A percentile compares a stretch with the other conserved stretches of the same genome.
Conservation (phyloP, 75 land plant genomes). For the Cunninghamia lanceolata region DNA sequence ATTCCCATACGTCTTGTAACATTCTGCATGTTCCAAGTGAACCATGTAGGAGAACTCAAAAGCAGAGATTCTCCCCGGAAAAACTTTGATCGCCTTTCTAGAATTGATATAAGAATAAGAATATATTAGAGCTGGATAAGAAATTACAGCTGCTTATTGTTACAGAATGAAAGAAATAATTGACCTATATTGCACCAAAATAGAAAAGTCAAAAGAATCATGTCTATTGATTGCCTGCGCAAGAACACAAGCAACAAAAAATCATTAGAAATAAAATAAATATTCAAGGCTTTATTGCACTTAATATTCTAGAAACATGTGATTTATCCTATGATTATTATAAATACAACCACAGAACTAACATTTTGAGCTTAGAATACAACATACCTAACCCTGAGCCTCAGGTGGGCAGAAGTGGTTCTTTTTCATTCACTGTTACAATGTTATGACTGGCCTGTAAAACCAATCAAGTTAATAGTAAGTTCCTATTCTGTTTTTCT, state of each 20-base stretch:
- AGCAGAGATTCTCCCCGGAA: slow-evolving; percentile 1
- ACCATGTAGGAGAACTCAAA: neutral
- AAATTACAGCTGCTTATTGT: slow-evolving; percentile 13
- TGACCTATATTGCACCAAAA: neutral
- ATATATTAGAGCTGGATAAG: slow-evolving; percentile 1
- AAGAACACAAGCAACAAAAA: neutral
- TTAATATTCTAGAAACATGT: neutral
- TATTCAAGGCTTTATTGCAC: neutral
- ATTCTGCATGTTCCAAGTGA: neutral
- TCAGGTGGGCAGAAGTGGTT: slow-evolving; percentile 15
- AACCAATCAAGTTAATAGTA: neutral
- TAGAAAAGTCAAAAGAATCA: neutral
- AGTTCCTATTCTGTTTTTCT: neutral
- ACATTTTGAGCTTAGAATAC: neutral
- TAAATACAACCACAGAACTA: neutral
- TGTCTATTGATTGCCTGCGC: slow-evolving; percentile 2
- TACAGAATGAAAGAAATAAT: slow-evolving; percentile 11
- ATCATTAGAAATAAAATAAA: neutral
- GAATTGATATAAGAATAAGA: slow-evolving; percentile 9
- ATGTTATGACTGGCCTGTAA: slow-evolving; percentile 8
- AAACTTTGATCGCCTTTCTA: neutral
- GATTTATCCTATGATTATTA: neutral
- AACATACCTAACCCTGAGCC: slow-evolving; percentile 8
- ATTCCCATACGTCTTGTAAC: neutral
- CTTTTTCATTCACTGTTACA: slow-evolving; percentile 6